Conservation (phyloP, 345 rosid species). For the Bruguiera gymnorhiza region DNA sequence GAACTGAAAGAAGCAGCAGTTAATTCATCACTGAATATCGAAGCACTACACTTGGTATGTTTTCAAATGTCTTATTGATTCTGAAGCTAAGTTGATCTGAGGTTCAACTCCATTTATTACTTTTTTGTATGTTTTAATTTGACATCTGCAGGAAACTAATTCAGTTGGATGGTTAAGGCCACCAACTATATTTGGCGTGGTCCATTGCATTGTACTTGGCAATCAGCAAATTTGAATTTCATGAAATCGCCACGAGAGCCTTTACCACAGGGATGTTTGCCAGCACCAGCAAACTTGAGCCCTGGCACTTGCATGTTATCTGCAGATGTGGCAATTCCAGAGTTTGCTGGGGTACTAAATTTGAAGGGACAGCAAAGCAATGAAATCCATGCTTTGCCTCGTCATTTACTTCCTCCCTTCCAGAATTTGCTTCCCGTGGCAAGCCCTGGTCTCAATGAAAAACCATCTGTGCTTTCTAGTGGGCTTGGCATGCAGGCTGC, state of each 20-base stretch:
- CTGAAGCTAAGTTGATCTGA: not conserved
- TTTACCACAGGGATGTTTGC: slow-evolving; percentile 42
- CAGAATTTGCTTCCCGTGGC: slow-evolving; percentile 35
- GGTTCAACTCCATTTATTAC: not conserved
- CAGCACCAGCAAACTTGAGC: slow-evolving; percentile 29
- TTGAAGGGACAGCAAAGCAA: slow-evolving; percentile 36
- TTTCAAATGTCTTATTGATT: slow-evolving; percentile 6
- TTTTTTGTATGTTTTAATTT: not conserved
- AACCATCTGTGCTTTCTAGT: slow-evolving; percentile 24
- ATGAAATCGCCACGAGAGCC: slow-evolving; percentile 44
- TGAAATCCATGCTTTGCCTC: slow-evolving; percentile 42
- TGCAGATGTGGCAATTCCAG: slow-evolving; percentile 37
- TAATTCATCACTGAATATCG: slow-evolving; percentile 28
- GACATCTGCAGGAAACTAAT: slow-evolving; percentile 29
- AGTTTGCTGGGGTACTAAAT: slow-evolving; percentile 28
- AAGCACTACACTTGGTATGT: slow-evolving; percentile 46
- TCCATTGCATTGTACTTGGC: slow-evolving; percentile 32
- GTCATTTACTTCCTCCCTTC: slow-evolving; percentile 32
- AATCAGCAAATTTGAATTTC: slow-evolving; percentile 40
- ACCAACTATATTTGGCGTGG: slow-evolving; percentile 17
- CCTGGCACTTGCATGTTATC: slow-evolving; percentile 28
- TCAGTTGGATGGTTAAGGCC: slow-evolving; percentile 41
- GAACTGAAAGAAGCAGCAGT: slow-evolving; percentile 39
- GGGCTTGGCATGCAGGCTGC: slow-evolving; percentile 26
- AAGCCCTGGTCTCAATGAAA: slow-evolving; percentile 31